Evolutionary conservation across 1,284 basidiomycete species (phyloP), one percentile per base, ranked within the genome.

Genomic region (Farysia itapuensis): DNA sequence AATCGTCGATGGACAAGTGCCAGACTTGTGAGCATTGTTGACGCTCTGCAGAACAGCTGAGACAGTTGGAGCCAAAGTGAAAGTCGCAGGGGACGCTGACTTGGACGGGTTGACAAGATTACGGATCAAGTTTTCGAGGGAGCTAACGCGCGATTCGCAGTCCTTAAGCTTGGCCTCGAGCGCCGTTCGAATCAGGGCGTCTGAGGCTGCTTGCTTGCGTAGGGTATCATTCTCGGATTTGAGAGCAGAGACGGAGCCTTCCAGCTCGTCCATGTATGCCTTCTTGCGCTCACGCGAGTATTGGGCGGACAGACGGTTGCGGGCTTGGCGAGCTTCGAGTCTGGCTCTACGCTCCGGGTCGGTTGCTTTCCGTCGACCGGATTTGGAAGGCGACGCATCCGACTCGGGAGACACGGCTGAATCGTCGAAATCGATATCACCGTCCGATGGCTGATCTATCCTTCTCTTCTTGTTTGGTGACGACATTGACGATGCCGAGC

Each of bases 221-320:
- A 49, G 52, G 1, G 26, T 11, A 14, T 45, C 44, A 30, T 70
- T 74, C 25, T 70, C 67, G 5, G 36, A 34, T 21, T 53, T 60
- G 16, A 72, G 50, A 3, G 40, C 18, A 22, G 49, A 53, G 31
- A 69, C 28, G 4, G 65, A 59, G 18, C 42, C 39, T 35, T 75
- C 73, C 33, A 75, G 54, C 30, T 58, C 46, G 26, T 64, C 65
- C 22, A 71, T 43, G 37, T 73, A 60, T 1, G 60, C 67, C 50
- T 74, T 75, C 43, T 74, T 74, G 38, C 68, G 64, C 37, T 75
- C 66, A 19, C 73, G 58, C 39, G 67, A 71, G 36, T 68, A 58
- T 33, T 75, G 73, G 11, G 73, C 73, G 15, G 71, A 72, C 35
- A 67, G 64, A 30, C 73, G 65, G 43, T 75, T 75, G 12, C 73